Base-by-base conservation (phyloP, 2,329 filamentous ascomycete species). In the Pseudogymnoascus sp. region DNA sequence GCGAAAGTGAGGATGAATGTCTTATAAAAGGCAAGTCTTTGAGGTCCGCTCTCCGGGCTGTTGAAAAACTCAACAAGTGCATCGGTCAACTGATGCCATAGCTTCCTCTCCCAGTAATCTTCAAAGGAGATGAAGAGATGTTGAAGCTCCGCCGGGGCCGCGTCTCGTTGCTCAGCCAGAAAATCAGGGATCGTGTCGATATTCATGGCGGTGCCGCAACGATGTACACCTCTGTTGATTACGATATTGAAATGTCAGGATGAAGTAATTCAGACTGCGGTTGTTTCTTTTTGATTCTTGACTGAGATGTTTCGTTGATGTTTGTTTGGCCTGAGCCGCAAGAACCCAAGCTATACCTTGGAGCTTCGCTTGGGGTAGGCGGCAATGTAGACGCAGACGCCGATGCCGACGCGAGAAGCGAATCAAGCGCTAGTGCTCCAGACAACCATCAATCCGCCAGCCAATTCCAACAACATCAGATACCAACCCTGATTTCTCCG, bases 21-120 rank as follows among this genome's bases (percentile, higher is more conserved):
- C 77, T 94, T 91, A 82, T 94, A 99, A 75, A 99, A 88, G 63
- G 86, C 80, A 78, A 99, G 83, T 71, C 93, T 88, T 78, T 96
- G 91, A 62, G 85, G 81, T 61, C 86, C 88, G 76, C 92, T 97
- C 72, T 87, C 84, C 47, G 89, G 82, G 69, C 90, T 78, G 71
- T 87, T 86, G 79, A 97, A 99, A 82, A 93, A 97, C 67, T 89
- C 83, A 68, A 96, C 80, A 61, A 99, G 83, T 60, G 87, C 81
- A 72, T 96, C 89, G 36, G 94, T 99, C 68, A 99, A 88, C 78
- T 99, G 92, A 79, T 99, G 94, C 94, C 94, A 99, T 77, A 99
- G 83, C 79, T 97, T 97, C 71, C 93, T 87, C 80, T 99, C 94
- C 94, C 94, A 99, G 72, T 86, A 90, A 74, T 96, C 91, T 80